Conservation (phyloP, 148 eudicot genomes). For the Chenopodium berlandieri region DNA sequence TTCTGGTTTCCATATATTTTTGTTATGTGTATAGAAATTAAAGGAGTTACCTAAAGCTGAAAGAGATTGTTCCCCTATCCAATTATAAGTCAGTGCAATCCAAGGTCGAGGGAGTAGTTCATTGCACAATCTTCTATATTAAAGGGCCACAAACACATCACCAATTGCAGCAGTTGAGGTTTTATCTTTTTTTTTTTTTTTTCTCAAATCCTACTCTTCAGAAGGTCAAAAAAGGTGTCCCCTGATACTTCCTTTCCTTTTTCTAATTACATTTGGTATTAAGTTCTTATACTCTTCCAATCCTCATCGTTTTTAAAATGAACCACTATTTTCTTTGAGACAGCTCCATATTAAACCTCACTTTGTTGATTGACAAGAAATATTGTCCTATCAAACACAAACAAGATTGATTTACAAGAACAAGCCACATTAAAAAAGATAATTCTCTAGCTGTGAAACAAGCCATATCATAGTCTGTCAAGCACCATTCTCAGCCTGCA, state of each 20-base stretch:
- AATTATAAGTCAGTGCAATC: neutral
- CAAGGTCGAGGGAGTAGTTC: neutral
- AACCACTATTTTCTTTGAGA: neutral
- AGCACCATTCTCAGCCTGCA: neutral
- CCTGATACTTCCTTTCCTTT: neutral
- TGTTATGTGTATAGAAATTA: neutral
- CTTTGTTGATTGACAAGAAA: too few relatives aligned
- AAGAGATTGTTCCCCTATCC: neutral
- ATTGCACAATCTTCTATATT: neutral
- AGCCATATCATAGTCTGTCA: neutral
- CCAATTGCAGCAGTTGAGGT: neutral
- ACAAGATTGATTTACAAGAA: neutral
- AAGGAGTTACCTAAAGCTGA: neutral
- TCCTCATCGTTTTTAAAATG: neutral
- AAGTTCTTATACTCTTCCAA: neutral
- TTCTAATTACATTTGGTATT: neutral
- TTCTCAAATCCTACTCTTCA: neutral
- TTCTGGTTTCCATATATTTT: neutral
- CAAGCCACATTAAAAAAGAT: neutral
- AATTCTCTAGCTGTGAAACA: neutral
- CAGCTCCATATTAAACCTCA: neutral
- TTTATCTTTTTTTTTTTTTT: neutral
- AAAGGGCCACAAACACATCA: neutral
- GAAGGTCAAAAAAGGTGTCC: neutral
- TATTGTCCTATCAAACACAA: too few relatives aligned